Base-by-base conservation (phyloP, 129 eudicot genomes). In the Flaveria sonorensis region DNA sequence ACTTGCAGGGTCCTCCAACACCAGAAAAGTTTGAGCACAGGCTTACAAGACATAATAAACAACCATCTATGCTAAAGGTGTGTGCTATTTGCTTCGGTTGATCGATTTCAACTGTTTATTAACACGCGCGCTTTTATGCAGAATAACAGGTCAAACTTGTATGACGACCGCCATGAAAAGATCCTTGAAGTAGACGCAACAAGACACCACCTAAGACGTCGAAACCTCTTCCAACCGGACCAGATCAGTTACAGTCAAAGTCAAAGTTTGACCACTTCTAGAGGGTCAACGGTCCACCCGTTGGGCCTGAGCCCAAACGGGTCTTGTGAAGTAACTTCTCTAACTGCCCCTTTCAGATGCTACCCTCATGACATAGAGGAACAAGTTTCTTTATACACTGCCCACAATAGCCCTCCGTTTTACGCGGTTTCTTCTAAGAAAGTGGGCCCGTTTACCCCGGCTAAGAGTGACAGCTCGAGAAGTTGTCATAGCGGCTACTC, bases 21-120 rank as follows among this genome's bases (percentile, higher is more conserved):
- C 97, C 97, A 3, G 97, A 94, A 74, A 94, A 94, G 74, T 79
- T 63, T 30, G 99, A 94, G 76, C 96, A 81, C 23, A 86, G 74
- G 73, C 81, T 59, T 14, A 14, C 72, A 61, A 85, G 75, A 28
- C 80, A 82, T 3, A 86, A 78, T 64, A 92, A 81, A 14, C 67
- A 81, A 14, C 67, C 77, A 10, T 72, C 77, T 3, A 66, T 85
- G 76, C 81, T 81, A 36, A 84, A 88, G 96, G 98, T 93, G 51
- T 60, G 81, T 36, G 40, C 40, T 36, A 36, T 36, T 45, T 45
- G 13, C 13, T 45, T 45, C 47, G 48, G 48, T 10, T 45, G 48
- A 10, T 45, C 3, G 48, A 10, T 45, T 9, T 45, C 13, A 45
- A 45, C 14, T 3, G 14, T 45, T 12, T 10, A 45, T 45, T 45